A percentile compares a stretch with the other conserved stretches of the same genome.
These are phyloP conservation scores for Brasenia schreberi DNA, from an alignment of 164 flowering plant genomes.

Conservation along the genomic window DNA sequence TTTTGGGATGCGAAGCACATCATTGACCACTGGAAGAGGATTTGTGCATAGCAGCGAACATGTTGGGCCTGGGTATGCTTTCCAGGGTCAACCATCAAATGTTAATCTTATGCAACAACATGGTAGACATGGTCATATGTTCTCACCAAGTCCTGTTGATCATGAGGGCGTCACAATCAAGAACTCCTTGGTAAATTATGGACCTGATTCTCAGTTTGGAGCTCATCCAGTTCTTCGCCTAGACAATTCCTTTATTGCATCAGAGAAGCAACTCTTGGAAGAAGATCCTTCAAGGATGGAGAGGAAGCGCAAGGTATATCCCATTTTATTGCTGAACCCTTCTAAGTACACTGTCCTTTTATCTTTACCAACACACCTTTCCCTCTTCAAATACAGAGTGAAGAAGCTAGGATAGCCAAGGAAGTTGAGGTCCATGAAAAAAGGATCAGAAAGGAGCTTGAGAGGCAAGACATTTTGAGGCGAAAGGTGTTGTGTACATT, in stretches of 20 bases:
- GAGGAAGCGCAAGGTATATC: constrained; percentile 71
- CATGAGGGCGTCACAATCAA: constrained; percentile 32
- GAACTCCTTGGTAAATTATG: constrained; percentile 22
- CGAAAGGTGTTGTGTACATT: constrained; percentile 42
- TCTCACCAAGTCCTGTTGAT: constrained; percentile 35
- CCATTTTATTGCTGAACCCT: background rate
- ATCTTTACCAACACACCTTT: background rate
- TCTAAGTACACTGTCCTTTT: constrained; percentile 1
- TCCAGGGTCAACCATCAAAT: constrained; percentile 33
- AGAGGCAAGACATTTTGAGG: constrained; percentile 74
- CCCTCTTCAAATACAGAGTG: constrained; percentile 34
- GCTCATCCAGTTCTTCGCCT: constrained; percentile 34
- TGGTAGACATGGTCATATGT: constrained; percentile 31
- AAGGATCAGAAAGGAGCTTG: constrained; percentile 77
- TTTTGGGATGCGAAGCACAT: constrained; percentile 27
- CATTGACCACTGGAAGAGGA: constrained; percentile 30
- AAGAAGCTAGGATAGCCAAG: constrained; percentile 69
- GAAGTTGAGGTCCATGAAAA: constrained; percentile 92
- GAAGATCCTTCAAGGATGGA: constrained; percentile 48
- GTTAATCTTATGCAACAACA: constrained; percentile 40
- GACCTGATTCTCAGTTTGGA: constrained; percentile 30
- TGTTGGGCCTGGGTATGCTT: constrained; percentile 27
- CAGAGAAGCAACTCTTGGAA: constrained; percentile 38
- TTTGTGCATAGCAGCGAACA: constrained; percentile 40
- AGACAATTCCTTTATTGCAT: constrained; percentile 34